Percentiles rank a stretch among this genome's conserved stretches.
Conservation (phyloP, 495 filamentous ascomycete genomes). For the Margaritispora aquatica region DNA sequence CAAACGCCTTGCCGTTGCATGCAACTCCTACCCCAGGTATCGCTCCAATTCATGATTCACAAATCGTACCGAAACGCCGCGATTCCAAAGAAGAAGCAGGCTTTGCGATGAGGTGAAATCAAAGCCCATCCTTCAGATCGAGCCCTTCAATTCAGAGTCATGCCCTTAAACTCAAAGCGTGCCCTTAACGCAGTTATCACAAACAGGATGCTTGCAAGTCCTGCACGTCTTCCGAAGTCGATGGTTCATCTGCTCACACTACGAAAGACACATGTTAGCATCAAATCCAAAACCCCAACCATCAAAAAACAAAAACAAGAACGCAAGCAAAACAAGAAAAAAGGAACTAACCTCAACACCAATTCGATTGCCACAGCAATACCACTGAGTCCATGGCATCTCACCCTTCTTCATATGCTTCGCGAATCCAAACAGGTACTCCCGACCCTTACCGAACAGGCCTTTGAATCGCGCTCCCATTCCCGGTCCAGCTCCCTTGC, state of each 20-base stretch:
- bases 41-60: too few species aligned
- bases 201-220: conserved; percentile 6
- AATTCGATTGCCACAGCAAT: conserved; percentile 1
- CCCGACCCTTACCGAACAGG: not conserved
- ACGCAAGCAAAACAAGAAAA: too few species aligned
- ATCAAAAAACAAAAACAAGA: too few species aligned
- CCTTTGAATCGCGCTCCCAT: not conserved
- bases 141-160: too few species aligned
- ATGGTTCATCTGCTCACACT: conserved; percentile 5
- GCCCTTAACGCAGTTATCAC: conserved; percentile 9
- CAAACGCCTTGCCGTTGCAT: too few species aligned
- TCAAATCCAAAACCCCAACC: too few species aligned
- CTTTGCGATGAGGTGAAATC: too few species aligned
- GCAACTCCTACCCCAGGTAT: too few species aligned
- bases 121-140: not conserved
- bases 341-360: conserved; percentile 6
- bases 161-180: conserved; percentile 1
- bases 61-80: too few species aligned
- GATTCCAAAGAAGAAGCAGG: too few species aligned
- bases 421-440: not conserved
- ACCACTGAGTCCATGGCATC: conserved; percentile 11
- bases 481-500: not conserved
- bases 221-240: conserved; percentile 6
- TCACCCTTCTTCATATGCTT: conserved; percentile 7
- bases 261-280: not conserved